Conservation (phyloP, 495 filamentous ascomycete genomes). For the Aspergillus panamensis region DNA sequence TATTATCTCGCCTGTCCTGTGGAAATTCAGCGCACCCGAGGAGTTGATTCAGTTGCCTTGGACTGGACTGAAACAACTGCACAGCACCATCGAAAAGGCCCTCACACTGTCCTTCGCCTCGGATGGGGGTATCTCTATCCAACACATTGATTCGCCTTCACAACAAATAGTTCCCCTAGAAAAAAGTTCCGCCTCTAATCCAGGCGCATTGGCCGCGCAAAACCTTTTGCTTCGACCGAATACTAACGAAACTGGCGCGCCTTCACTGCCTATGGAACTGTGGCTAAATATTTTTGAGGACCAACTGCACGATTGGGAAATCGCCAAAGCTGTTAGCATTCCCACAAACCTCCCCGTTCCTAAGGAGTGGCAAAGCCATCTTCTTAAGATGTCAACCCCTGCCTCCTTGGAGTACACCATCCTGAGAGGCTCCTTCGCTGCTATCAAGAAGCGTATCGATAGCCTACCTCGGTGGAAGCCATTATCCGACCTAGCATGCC, state of each 20-base stretch:
- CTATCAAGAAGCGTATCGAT: conserved; percentile 64
- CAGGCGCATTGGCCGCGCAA: conserved; percentile 52
- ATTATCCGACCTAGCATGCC: conserved; percentile 74
- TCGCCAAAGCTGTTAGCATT: conserved; percentile 73
- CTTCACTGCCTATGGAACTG: conserved; percentile 70
- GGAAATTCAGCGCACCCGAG: conserved; percentile 59
- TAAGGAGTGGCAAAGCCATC: conserved; percentile 62
- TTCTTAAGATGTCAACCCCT: conserved; percentile 47
- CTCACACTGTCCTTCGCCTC: conserved; percentile 28
- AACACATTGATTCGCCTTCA: conserved; percentile 8
- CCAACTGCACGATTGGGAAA: conserved; percentile 79
- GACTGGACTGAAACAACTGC: conserved; percentile 62
- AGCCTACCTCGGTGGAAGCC: conserved; percentile 64
- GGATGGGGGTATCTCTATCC: neutral
- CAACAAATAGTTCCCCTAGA: conserved; percentile 29
- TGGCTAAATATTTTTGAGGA: conserved; percentile 86
- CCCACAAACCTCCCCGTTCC: conserved; percentile 73
- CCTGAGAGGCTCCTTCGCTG: conserved; percentile 62
- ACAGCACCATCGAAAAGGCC: conserved; percentile 60
- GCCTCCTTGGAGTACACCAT: conserved; percentile 75
- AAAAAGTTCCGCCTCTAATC: conserved; percentile 59
- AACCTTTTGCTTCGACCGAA: conserved; percentile 32
- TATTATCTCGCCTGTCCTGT: conserved; percentile 67
- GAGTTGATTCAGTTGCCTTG: conserved; percentile 54
- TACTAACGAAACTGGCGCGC: conserved; percentile 23